Conservation (phyloP, 2,329 filamentous ascomycete species). For the Zymoseptoria ardabiliae region DNA sequence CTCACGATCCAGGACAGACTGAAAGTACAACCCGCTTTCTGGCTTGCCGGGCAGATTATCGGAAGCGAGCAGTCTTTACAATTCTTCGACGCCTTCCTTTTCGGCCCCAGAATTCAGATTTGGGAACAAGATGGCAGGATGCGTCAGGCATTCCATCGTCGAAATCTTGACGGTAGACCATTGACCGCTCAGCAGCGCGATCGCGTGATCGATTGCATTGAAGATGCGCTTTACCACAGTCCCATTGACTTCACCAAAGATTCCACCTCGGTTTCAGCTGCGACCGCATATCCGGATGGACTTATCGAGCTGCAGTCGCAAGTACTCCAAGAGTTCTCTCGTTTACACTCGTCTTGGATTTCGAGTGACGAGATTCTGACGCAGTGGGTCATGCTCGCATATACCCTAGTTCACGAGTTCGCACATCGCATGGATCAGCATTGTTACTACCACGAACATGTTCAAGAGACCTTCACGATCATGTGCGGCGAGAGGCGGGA, state of each 20-base stretch:
- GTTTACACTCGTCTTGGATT: not conserved
- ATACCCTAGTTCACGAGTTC: not conserved
- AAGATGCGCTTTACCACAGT: not conserved
- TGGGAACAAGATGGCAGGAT: not conserved
- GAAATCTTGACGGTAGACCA: not conserved
- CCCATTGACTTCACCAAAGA: not conserved
- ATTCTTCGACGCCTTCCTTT: not conserved
- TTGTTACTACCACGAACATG: not conserved
- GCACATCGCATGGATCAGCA: not conserved
- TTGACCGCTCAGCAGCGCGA: not conserved
- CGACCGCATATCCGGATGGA: not conserved
- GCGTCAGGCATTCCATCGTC: not conserved
- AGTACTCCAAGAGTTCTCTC: not conserved
- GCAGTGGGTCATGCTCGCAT: not conserved
- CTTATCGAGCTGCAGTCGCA: not conserved
- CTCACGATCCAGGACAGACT: not conserved
- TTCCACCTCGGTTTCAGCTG: not conserved
- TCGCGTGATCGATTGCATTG: not conserved
- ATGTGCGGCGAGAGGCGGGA: not conserved
- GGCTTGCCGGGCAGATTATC: not conserved
- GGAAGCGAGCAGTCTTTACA: not conserved
- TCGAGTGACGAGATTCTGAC: not conserved
- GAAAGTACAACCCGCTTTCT: not conserved
- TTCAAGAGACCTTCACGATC: not conserved
- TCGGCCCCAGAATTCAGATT: not conserved